Percentiles rank a stretch among this genome's conserved stretches.
These are phyloP conservation scores for Fusarium newnesense DNA, from an alignment of 2,329 filamentous ascomycete genomes.

Conservation along the genomic window DNA sequence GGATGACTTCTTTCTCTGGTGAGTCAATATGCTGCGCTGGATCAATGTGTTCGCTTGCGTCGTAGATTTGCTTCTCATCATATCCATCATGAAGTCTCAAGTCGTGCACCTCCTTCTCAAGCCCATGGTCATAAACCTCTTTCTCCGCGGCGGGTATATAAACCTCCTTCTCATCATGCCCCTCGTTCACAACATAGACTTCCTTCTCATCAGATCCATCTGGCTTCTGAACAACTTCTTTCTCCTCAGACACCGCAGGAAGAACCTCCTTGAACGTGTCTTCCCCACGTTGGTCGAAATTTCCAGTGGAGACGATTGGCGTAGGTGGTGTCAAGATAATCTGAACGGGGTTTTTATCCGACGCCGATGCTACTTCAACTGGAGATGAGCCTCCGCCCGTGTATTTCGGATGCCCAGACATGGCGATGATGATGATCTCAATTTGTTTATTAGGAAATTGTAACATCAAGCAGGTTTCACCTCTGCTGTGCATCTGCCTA, in stretches of 20 bases:
- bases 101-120: background rate
- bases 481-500: background rate
- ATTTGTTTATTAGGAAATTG: background rate
- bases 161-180: constrained; percentile 16
- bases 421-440: background rate
- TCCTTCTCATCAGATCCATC: constrained; percentile 9
- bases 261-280: constrained; percentile 27
- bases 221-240: constrained; percentile 9
- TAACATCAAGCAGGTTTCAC: background rate
- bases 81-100: constrained; percentile 8
- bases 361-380: background rate
- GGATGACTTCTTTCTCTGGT: background rate
- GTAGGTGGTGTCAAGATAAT: constrained; percentile 35
- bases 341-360: background rate
- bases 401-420: background rate
- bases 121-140: background rate
- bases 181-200: background rate
- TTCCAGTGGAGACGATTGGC: constrained; percentile 4
- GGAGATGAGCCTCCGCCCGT: background rate
- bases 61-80: constrained; percentile 16
- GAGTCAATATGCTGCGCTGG: background rate
- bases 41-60: background rate
- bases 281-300: background rate
- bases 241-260: constrained; percentile 22
- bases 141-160: background rate